Evolutionary conservation across 768 basidiomycete genomes (phyloP).

Genomic region (Termitomyces sp.): DNA sequence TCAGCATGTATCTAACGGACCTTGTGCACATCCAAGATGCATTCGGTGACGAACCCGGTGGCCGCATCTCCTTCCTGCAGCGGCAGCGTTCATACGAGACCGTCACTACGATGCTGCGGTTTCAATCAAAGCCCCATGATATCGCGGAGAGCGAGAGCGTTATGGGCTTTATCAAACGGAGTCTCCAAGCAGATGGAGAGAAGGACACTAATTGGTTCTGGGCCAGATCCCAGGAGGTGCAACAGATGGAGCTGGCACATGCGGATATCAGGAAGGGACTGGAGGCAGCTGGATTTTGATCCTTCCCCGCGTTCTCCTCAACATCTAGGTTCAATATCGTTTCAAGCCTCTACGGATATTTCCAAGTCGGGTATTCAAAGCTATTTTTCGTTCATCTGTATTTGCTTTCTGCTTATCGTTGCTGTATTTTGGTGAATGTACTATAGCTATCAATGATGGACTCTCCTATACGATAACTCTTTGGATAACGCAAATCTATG

Average conservation of each 20-base stretch:
- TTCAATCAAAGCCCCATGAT: constrained; percentile 52
- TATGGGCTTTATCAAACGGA: constrained; percentile 45
- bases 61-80: constrained; percentile 50
- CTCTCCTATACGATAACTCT: background rate
- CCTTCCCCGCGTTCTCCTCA: background rate
- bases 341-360: background rate
- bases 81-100: constrained; percentile 58
- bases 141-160: constrained; percentile 46
- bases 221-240: constrained; percentile 58
- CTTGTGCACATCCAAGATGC: constrained; percentile 56
- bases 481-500: background rate
- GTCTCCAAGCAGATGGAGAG: constrained; percentile 38
- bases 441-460: background rate
- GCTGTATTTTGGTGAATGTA: background rate
- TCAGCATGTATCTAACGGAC: constrained; percentile 62
- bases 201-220: constrained; percentile 55
- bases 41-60: constrained; percentile 37
- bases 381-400: background rate
- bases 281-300: constrained; percentile 64
- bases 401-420: background rate
- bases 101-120: constrained; percentile 52
- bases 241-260: constrained; percentile 55
- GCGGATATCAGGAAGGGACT: constrained; percentile 68
- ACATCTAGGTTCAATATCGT: background rate
- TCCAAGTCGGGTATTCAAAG: background rate